These are phyloP conservation scores for Epichloe brachyelytri DNA, from an alignment of 2,329 filamentous ascomycete species.

Conservation along the genomic window DNA sequence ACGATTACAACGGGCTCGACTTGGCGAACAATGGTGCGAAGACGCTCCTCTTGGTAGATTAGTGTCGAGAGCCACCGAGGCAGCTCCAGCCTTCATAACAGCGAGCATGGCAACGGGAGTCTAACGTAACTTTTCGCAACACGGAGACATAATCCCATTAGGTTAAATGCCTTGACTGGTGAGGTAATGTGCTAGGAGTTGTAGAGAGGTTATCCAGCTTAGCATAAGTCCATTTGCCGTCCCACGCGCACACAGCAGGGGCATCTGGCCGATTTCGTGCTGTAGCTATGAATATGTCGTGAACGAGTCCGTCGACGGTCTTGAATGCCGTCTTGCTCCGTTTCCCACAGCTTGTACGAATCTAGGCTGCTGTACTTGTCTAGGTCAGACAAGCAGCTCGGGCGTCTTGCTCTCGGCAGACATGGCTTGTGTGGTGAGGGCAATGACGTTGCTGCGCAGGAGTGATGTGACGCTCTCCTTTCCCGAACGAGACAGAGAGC, in stretches of 20 bases:
- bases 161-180: slow-evolving; percentile 10
- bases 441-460: too few relatives aligned
- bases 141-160: slow-evolving; percentile 16
- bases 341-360: background rate
- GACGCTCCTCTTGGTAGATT: slow-evolving; percentile 5
- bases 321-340: background rate
- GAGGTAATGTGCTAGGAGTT: slow-evolving; percentile 4
- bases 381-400: background rate
- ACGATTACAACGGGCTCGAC: background rate
- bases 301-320: background rate
- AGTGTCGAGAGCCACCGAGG: slow-evolving; percentile 7
- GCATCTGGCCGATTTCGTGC: background rate
- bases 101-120: slow-evolving; percentile 18
- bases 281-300: background rate
- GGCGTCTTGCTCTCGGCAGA: background rate
- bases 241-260: slow-evolving; percentile 11
- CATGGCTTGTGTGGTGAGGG: too few relatives aligned
- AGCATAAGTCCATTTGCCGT: slow-evolving; percentile 13
- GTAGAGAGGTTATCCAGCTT: slow-evolving; percentile 9
- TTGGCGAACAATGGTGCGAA: slow-evolving; percentile 2
- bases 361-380: too few relatives aligned
- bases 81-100: slow-evolving; percentile 20
- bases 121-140: slow-evolving; percentile 23
- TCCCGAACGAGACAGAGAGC: too few relatives aligned
- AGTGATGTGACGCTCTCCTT: too few relatives aligned